Base-by-base conservation (phyloP, 2,329 filamentous ascomycete species). In the Beauveria bassiana region DNA sequence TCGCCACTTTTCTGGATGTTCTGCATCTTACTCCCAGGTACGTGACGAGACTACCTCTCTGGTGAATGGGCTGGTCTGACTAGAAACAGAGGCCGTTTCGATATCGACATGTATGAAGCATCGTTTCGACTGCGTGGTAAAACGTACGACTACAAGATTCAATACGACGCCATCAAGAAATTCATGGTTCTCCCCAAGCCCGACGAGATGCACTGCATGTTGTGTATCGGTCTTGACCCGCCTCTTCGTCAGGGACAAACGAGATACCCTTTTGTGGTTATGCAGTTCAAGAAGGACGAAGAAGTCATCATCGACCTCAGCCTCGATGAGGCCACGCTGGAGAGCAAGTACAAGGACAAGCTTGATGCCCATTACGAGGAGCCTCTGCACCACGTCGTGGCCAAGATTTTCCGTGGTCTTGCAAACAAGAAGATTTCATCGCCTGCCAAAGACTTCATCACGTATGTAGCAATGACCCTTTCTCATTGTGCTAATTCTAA, bases 101-200 rank as follows among this genome's bases (percentile, higher is more conserved):
- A 98, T 74, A 96, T 99, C 78, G 95, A 99, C 75, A 96, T 99
- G 89, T 99, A 99, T 83, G 95, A 98, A 75, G 88, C 86, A 18
- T 98, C 95, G 2, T 98, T 99, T 83, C 89, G 95, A 65, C 84
- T 99, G 64, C 93, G 95, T 66, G 95, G 95, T 70, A 99, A 99
- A 79, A 99, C 95, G 26, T 99, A 99, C 80, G 96, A 99, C 79
- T 99, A 99, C 86, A 99, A 99, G 84, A 98, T 99, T 67, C 92
- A 97, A 74, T 99, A 97, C 77, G 91, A 97, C 62, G 86, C 88
- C 55, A 92, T 98, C 78, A 99, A 99, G 81, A 98, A 98, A 75
- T 98, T 98, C 73, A 97, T 99, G 87, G 85, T 98, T 34, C 86
- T 99, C 6, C 95, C 95, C 53, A 99, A 99, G 78, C 95, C 95